phyloP scores from a whole-genome alignment of 768 basidiomycete species.

The Chiua virens region DNA sequence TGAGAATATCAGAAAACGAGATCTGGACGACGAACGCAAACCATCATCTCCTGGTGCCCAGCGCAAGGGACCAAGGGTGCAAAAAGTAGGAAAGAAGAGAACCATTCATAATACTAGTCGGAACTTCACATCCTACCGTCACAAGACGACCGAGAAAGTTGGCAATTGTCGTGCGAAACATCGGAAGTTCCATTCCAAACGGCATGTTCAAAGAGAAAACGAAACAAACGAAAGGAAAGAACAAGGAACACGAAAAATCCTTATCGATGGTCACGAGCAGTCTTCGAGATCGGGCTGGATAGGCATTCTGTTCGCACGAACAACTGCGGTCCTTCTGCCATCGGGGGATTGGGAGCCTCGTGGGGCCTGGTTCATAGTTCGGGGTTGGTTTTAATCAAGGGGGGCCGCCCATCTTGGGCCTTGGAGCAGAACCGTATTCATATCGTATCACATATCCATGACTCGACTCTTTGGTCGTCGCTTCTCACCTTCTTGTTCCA shows the following conservation, averaged over 20 bases:
- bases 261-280: conserved; percentile 20
- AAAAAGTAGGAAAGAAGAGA: neutral
- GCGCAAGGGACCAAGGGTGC: conserved; percentile 1
- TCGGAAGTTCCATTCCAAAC: no score
- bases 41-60: neutral
- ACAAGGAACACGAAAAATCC: neutral
- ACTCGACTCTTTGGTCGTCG: neutral
- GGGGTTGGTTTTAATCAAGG: conserved; percentile 1
- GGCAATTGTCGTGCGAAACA: neutral
- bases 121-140: neutral
- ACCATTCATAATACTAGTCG: neutral
- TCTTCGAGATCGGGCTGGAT: conserved; percentile 27
- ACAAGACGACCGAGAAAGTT: conserved; percentile 1
- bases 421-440: neutral
- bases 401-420: neutral
- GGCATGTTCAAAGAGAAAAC: no score
- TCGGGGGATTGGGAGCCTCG: conserved; percentile 18
- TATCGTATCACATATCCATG: neutral
- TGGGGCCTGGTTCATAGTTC: conserved; percentile 10
- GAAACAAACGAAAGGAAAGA: neutral
- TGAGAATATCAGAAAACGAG: neutral
- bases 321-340: conserved; percentile 3
- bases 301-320: conserved; percentile 12
- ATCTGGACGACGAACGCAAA: no score
- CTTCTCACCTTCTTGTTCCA: neutral